Base-by-base conservation (phyloP, 177 flowering plant genomes). In the Viscum album region DNA sequence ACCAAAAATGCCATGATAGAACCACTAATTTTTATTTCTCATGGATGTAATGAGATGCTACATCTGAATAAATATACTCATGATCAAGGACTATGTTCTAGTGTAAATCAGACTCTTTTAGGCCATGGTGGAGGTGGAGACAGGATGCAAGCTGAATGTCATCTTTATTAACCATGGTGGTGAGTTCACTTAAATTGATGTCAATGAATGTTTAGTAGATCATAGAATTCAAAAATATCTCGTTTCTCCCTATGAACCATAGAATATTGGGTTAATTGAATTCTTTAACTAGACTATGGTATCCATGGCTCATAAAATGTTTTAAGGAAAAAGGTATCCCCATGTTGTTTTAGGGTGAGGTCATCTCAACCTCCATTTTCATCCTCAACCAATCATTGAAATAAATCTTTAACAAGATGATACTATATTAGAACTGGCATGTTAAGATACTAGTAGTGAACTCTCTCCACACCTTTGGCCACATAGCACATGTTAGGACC, bases 141-240 rank as follows among this genome's bases (percentile, higher is more conserved):
- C 67, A 2, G 61, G 67, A n/a, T 62, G 2, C 11, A 4, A 3
- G 33, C 34, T 67, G 21, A 67, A 47, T 17, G 2, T 65, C 26
- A n/a, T 72, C 19, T 65, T 64, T 0, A 71, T 64, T 65, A 65
- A 71, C 33, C 30, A 36, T 0, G 74, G 74, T 5, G 69, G 69
- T 24, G 70, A 72, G 35, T 72, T 66, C 30, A 72, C 70, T 21
- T 72, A 69, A 2, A 34, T 0, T 3, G 70, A 72, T 28, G 54
- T 72, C 37, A 39, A 21, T 41, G 24, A 45, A 15, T 72, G 36
- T n/a, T 72, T 69, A 15, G 33, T 0, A 2, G 70, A 66, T 16
- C 59, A 67, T 33, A 70, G 69, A 13, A 67, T 72, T 6, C 65
- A 50, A 5, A 66, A 66, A 23, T 41, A 66, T 37, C 43, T 66